Base-by-base conservation (phyloP, 352 stramenopile species). In the Phytopythium cucurbitacearum region DNA sequence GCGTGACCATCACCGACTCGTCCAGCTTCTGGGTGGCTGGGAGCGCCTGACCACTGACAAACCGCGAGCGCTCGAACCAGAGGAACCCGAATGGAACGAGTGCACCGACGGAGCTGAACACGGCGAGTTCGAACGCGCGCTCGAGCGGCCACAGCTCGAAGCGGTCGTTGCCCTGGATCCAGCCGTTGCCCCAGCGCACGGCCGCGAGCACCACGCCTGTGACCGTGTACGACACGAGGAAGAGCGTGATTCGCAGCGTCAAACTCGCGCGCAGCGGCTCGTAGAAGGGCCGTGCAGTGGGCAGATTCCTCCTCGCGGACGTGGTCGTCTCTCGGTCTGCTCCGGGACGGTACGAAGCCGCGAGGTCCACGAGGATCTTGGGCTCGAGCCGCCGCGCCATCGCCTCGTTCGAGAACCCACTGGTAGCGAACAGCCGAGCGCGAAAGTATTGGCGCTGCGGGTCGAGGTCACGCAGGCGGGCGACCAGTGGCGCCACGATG, bases 141-240 rank as follows among this genome's bases (percentile, higher is more conserved):
- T 86, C 62, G 40, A 86, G 68, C 15, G 72, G 70, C 75, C 75
- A 86, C 28, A 86, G 55, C 45, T 69, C 53, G 36, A 61, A 69
- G 58, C 74, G 59, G 49, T 67, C 80, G 43, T 62, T 62, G 54
- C 72, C 67, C 57, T 82, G 64, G 56, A 86, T 80, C 32, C 53
- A 37, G 28, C 72, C 75, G 38, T 82, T 82, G 53, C 75, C 69
- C 64, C 67, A 86, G 42, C 62, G 60, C 36, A 71, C 62, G 6
- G 56, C 62, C 1, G 32, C 44, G 10, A 85, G 52, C 10, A 68
- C 61, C 16, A 69, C 53, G 16, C 75, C 70, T 3, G 61, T 60
- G 6, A 79, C 56, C 13, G 69, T 53, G 38, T 69, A 76, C 6
- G 82, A 58, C 40, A 60, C 60, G 1, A 73, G 39, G 35, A 71